Percentiles rank a stretch among this genome's conserved stretches.
Conservation (phyloP, 129 eudicot species). For the Rutidosis leptorrhynchoides region DNA sequence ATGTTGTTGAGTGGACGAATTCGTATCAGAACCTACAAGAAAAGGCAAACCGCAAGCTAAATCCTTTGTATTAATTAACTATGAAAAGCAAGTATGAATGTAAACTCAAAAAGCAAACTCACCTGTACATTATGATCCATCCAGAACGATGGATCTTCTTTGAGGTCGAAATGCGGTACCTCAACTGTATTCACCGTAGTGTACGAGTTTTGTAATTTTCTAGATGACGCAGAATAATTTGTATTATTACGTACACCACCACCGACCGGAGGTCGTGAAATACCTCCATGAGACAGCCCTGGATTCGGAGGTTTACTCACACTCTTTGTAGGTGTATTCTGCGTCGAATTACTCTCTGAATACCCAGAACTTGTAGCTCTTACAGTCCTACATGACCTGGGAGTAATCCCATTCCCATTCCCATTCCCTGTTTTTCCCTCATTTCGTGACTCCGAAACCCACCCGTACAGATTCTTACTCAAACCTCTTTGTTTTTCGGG, state of each 20-base stretch:
- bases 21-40: conserved; percentile 66
- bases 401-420: conserved; percentile 38
- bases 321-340: conserved; percentile 82
- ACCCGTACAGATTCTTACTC: conserved; percentile 49
- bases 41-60: conserved; percentile 13
- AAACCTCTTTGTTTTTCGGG: conserved; percentile 65
- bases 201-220: conserved; percentile 47
- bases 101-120: conserved; percentile 20
- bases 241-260: conserved; percentile 48
- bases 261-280: conserved; percentile 46
- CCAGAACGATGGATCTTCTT: conserved; percentile 98
- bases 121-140: conserved; percentile 96
- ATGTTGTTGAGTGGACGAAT: conserved; percentile 69
- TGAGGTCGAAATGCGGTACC: conserved; percentile 86
- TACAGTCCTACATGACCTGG: conserved; percentile 51
- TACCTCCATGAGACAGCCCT: conserved; percentile 46
- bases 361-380: conserved; percentile 48
- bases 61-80: neutral
- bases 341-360: conserved; percentile 60
- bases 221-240: conserved; percentile 49
- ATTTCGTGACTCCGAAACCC: conserved; percentile 48
- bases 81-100: neutral
- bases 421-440: conserved; percentile 43
- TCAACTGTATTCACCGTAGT: conserved; percentile 60
- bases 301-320: conserved; percentile 81